Evolutionary conservation across 208 protist species (phyloP), one percentile per base, ranked within the genome.

Genomic region (Vickermania spadyakhi): DNA sequence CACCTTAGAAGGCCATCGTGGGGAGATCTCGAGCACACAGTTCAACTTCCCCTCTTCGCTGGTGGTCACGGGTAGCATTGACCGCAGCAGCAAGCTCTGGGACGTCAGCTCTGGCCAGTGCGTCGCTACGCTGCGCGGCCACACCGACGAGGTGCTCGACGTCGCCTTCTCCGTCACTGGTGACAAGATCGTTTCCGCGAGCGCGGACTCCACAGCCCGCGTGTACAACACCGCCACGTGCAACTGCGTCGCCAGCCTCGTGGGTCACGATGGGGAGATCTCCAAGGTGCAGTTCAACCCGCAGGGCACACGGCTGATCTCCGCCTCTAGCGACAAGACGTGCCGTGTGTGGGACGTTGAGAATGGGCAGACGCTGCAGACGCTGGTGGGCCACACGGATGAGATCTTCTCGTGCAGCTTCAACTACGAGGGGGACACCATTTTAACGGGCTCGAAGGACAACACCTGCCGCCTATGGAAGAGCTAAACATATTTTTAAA

Each of bases 391-490:
- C 0, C 96, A 98, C 75, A 97, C 89, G 11, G 95, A 98, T 58
- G 95, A 98, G 66, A 97, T 98, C 64, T 98, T 98, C 73, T 91
- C 82, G 2, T 97, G 93, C 66, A 84, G 93, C 5, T 98, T 98
- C 75, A 98, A 98, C 81, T 96, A 94, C 71, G 81, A 89, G 62
- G 95, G 95, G 1, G 92, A 97, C 64, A 97, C 90, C 3, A 98
- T 98, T 52, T 76, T 98, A 36, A 98, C 96, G 0, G 95, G 91
- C 27, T 97, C 90, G n/a, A 97, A 97, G 62, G 96, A 98, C 77
- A 98, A 98, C 76, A 97, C 93, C 23, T 97, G 94, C 76, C 81
- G 94, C 29, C 94, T 98, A 62, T 98, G 96, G 96, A 89, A 88
- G 69, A 89, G 82, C 58, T 89, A 67, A 63, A n/a, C n/a, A n/a